phyloP scores from a whole-genome alignment of 2,329 filamentous ascomycete genomes.

The Macrophomina pseudophaseolina region DNA sequence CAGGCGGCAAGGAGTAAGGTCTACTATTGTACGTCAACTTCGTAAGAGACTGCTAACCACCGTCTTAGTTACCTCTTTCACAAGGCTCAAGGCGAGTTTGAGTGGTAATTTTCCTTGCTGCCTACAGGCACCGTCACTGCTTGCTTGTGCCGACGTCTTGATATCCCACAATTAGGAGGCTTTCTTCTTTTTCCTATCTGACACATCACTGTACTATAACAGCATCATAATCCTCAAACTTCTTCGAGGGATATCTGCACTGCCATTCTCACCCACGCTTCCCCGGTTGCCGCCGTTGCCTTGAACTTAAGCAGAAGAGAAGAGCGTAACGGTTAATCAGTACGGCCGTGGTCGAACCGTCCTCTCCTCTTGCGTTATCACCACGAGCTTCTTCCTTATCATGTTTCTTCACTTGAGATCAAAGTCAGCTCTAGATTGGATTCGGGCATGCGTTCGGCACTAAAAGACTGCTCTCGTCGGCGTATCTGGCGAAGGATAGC shows the following conservation, averaged over 20 bases:
- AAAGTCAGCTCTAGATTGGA: conserved; percentile 22
- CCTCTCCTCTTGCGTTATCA: not conserved
- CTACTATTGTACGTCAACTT: not conserved
- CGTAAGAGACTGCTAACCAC: conserved; percentile 15
- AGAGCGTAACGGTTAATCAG: not conserved
- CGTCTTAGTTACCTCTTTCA: conserved; percentile 81
- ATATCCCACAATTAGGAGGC: not conserved
- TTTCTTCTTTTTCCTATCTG: not conserved
- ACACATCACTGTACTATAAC: conserved; percentile 13
- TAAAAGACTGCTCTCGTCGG: not conserved
- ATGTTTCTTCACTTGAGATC: not conserved
- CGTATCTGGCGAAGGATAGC: not conserved
- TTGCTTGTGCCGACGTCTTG: not conserved
- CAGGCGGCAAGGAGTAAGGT: conserved; percentile 85
- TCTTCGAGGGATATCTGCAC: conserved; percentile 5
- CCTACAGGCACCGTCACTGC: not conserved
- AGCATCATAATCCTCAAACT: not conserved
- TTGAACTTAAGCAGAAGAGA: not conserved
- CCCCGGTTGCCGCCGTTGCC: not conserved
- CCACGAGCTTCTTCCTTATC: not conserved
- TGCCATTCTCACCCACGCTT: not conserved
- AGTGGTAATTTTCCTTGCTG: conserved; percentile 72
- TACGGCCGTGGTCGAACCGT: not conserved
- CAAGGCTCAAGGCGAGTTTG: conserved; percentile 95
- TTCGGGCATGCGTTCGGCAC: conserved; percentile 10